Base-by-base conservation (phyloP, 2,329 filamentous ascomycete species). In the Cladorrhinum sp. region DNA sequence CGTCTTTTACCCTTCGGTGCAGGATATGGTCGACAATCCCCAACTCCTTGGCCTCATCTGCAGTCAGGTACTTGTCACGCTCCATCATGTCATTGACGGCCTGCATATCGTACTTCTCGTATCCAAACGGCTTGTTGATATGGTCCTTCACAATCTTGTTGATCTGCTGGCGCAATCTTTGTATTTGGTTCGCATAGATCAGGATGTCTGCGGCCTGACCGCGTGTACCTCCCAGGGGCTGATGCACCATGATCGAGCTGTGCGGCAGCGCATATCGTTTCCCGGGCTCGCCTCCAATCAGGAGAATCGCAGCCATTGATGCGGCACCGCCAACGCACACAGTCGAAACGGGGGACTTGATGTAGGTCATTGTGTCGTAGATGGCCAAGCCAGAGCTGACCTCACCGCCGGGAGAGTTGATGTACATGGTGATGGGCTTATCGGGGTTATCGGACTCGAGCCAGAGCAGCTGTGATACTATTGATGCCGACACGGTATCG, bases 291-390 rank as follows among this genome's bases (percentile, higher is more conserved):
- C 96, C 95, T 52, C 94, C 95, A 53, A 90, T 89, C 0, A 99
- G 85, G 1, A 99, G 80, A 23, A 99, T 81, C 1, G 89, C 92
- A 5, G 93, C 95, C 95, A 99, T 99, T 2, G 90, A 95, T 1
- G 95, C 94, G 0, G 96, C 95, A 70, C 96, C 91, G 7, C 95
- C 95, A 49, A 99, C 85, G 71, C 95, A 98, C 28, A 99, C 95
- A 0, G 95, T 99, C 49, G 90, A 94, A 0, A 99, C 92, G 1
- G 94, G 92, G 2, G 91, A 91, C 63, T 89, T 87, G 73, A 99
- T 98, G 75, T 99, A 99, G 68, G 89, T 87, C 94, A 99, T 98
- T 12, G 95, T 99, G 74, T 99, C 95, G 81, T 99, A 99, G 71
- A 99, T 98, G 24, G 95, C 93, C 62, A 90, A 81, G 16, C 87